These are phyloP conservation scores for Sphaerosporella brunnea DNA, from an alignment of 495 filamentous ascomycete species.

Conservation along the genomic window DNA sequence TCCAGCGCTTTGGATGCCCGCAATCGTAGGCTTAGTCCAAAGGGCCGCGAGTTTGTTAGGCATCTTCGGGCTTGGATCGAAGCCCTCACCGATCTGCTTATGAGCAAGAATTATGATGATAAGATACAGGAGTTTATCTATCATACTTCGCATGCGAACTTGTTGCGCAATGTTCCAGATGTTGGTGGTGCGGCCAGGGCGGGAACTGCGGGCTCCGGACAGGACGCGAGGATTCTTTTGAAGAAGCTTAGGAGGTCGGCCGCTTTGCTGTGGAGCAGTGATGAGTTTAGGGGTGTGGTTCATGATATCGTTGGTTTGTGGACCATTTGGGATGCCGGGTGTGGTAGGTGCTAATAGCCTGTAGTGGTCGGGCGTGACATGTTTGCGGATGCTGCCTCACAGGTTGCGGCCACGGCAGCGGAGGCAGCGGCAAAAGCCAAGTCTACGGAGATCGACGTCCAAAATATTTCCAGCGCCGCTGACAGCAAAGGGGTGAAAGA, in stretches of 20 bases:
- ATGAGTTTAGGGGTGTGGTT: conserved; percentile 21
- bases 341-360: background rate
- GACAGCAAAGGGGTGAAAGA: conserved; percentile 9
- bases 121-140: conserved; percentile 25
- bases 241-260: conserved; percentile 14
- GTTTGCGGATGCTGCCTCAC: conserved; percentile 23
- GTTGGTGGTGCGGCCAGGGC: conserved; percentile 9
- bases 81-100: conserved; percentile 15
- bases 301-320: conserved; percentile 16
- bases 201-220: background rate
- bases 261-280: conserved; percentile 21
- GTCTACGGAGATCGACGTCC: conserved; percentile 10
- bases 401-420: conserved; percentile 11
- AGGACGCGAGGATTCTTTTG: background rate
- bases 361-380: conserved; percentile 23
- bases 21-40: conserved; percentile 14
- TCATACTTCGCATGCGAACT: conserved; percentile 21
- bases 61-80: conserved; percentile 25
- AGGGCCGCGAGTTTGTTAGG: conserved; percentile 22
- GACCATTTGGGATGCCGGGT: background rate
- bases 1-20: conserved; percentile 14
- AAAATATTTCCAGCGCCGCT: background rate
- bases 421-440: conserved; percentile 15
- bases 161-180: conserved; percentile 6
- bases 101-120: conserved; percentile 24